These are phyloP conservation scores for Claviceps pazoutovae DNA, from an alignment of 2,329 filamentous ascomycete genomes.

Conservation along the genomic window DNA sequence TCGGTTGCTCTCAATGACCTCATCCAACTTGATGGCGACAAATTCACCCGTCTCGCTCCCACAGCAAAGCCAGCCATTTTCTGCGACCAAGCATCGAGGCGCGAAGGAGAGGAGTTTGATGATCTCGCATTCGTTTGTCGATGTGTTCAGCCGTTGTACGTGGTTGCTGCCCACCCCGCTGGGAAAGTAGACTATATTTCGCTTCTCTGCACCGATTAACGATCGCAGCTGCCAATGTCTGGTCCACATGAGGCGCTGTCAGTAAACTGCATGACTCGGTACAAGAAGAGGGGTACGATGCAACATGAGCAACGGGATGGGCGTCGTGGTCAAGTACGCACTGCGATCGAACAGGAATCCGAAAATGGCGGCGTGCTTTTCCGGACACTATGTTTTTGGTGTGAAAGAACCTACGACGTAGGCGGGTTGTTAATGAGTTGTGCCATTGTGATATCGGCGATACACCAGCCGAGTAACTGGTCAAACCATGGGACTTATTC, in stretches of 20 bases:
- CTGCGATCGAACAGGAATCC: conserved; percentile 51
- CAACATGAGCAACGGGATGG: not conserved
- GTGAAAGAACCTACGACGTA: conserved; percentile 41
- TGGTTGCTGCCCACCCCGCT: conserved; percentile 52
- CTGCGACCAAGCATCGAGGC: conserved; percentile 78
- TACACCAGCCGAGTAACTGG: not conserved
- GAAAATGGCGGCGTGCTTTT: conserved; percentile 51
- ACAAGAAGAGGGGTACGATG: not conserved
- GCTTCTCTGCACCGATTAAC: conserved; percentile 68
- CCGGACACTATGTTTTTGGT: conserved; percentile 51
- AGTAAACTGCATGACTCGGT: not conserved
- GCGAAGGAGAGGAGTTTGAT: conserved; percentile 57
- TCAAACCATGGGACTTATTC: not conserved
- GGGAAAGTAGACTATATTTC: conserved; percentile 73
- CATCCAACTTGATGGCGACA: conserved; percentile 55
- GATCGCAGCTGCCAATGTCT: conserved; percentile 86
- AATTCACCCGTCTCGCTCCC: conserved; percentile 84
- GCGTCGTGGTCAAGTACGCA: conserved; percentile 23
- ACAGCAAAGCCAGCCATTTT: conserved; percentile 77
- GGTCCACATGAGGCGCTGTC: conserved; percentile 1
- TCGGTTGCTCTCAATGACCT: conserved; percentile 17
- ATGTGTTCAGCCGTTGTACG: conserved; percentile 55
- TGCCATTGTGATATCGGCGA: not conserved
- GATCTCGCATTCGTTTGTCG: conserved; percentile 55
- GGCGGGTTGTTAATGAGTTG: not conserved